Conservation (phyloP, 2,329 filamentous ascomycete genomes). For the Acrocalymma vagum region DNA sequence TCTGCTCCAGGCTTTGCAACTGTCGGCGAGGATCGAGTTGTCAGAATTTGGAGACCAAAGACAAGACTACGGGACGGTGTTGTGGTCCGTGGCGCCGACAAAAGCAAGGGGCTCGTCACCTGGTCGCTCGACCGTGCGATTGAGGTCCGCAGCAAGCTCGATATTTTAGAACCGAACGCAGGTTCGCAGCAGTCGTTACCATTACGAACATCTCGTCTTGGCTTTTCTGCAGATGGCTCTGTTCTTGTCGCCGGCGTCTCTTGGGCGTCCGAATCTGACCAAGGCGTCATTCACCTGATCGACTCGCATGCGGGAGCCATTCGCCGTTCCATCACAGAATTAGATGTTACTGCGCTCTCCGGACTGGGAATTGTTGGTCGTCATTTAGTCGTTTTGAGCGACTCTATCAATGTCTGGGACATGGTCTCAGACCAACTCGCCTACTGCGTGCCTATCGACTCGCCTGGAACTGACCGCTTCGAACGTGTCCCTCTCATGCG, state of each 20-base stretch:
- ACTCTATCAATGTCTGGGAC: conserved; percentile 81
- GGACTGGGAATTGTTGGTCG: conserved; percentile 76
- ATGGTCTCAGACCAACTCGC: conserved; percentile 79
- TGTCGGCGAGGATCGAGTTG: conserved; percentile 79
- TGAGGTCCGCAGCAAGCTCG: conserved; percentile 51
- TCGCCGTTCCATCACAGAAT: conserved; percentile 70
- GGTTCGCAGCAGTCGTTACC: conserved; percentile 36
- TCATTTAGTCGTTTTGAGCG: conserved; percentile 78
- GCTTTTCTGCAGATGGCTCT: conserved; percentile 68
- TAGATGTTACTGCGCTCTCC: conserved; percentile 72
- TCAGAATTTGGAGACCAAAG: conserved; percentile 84
- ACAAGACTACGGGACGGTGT: conserved; percentile 74
- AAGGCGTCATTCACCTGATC: conserved; percentile 76
- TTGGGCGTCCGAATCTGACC: conserved; percentile 50
- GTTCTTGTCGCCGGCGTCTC: conserved; percentile 44
- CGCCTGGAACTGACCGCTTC: conserved; percentile 37
- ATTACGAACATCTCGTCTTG: conserved; percentile 68
- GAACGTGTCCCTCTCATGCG: conserved; percentile 58
- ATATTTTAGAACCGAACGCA: conserved; percentile 29
- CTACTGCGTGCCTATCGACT: conserved; percentile 68
- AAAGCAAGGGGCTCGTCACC: conserved; percentile 68
- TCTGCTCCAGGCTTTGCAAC: conserved; percentile 79
- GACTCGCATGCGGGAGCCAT: conserved; percentile 75
- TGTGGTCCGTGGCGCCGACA: conserved; percentile 61
- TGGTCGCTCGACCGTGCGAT: conserved; percentile 75